Percentiles rank a stretch among this genome's conserved stretches.
Evolutionary conservation across 2,329 filamentous ascomycete species (phyloP).

Genomic region (Colletotrichum tanaceti): DNA sequence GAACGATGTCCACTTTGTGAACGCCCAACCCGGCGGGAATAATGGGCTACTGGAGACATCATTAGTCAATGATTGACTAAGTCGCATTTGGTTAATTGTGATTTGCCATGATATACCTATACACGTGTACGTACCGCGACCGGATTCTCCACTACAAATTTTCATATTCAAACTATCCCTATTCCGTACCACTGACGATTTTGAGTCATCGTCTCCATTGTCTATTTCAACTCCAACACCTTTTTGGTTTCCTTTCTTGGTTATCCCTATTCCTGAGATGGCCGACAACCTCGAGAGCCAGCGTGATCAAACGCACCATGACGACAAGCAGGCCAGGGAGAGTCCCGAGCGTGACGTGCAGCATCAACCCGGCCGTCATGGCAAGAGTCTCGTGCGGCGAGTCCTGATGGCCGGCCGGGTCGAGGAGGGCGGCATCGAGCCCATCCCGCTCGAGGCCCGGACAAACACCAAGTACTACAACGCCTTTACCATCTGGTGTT

Average conservation of each 20-base stretch:
- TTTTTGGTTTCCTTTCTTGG: too few species aligned
- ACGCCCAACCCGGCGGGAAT: background rate
- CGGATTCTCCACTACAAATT: constrained; percentile 15
- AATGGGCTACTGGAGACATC: constrained; percentile 8
- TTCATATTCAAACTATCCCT: background rate
- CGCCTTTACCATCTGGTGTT: constrained; percentile 49
- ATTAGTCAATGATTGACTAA: constrained; percentile 10
- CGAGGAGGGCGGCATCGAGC: constrained; percentile 48
- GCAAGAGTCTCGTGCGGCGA: constrained; percentile 24
- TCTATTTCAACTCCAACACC: background rate
- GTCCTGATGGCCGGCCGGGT: constrained; percentile 42
- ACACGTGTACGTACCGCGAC: background rate
- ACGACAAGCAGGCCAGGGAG: constrained; percentile 24
- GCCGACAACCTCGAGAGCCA: constrained; percentile 29
- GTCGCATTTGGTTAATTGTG: background rate
- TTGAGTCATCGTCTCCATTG: background rate
- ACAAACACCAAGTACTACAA: constrained; percentile 48
- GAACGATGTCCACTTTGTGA: background rate
- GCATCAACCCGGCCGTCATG: constrained; percentile 2
- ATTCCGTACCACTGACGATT: background rate
- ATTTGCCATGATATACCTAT: background rate
- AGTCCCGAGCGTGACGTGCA: background rate
- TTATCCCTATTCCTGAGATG: too few species aligned
- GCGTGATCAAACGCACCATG: background rate
- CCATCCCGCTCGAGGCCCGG: constrained; percentile 47